Evolutionary conservation across 2,329 filamentous ascomycete genomes (phyloP).

Genomic region (Apiospora koreana): DNA sequence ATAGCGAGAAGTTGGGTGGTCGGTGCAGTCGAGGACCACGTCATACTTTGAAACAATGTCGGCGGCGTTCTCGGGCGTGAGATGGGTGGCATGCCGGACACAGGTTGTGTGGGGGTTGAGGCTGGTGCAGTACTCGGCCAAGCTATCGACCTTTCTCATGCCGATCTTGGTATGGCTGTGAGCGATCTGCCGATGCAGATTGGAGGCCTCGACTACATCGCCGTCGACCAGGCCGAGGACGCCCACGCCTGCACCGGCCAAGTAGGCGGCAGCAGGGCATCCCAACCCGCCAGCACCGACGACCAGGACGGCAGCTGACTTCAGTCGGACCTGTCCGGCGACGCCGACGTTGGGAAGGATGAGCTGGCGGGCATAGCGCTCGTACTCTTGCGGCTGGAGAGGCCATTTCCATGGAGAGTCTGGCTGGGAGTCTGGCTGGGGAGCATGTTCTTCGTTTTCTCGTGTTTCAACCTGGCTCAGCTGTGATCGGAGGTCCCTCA

Average conservation of each 20-base stretch:
- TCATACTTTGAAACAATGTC: constrained; percentile 72
- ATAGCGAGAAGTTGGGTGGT: constrained; percentile 89
- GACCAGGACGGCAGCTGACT: constrained; percentile 70
- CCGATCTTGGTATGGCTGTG: constrained; percentile 74
- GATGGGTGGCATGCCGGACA: constrained; percentile 60
- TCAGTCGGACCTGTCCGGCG: constrained; percentile 74
- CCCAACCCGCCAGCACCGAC: constrained; percentile 89
- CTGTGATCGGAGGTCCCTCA: constrained; percentile 45
- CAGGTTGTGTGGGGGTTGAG: constrained; percentile 75
- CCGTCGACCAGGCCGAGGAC: constrained; percentile 83
- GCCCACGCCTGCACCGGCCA: constrained; percentile 86
- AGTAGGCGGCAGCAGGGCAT: constrained; percentile 89
- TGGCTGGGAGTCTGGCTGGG: neutral
- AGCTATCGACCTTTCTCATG: constrained; percentile 79
- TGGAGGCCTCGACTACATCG: constrained; percentile 84
- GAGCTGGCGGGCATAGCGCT: constrained; percentile 86
- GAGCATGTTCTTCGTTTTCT: constrained; percentile 9
- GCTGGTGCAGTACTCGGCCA: constrained; percentile 54
- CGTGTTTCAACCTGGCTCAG: constrained; percentile 43
- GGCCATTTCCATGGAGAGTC: constrained; percentile 61
- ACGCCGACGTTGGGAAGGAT: constrained; percentile 83
- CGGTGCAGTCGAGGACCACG: constrained; percentile 90
- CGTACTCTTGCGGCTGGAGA: constrained; percentile 72
- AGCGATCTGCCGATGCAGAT: constrained; percentile 88
- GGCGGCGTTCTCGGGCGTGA: constrained; percentile 69